These are phyloP conservation scores for Moesziomyces sp. DNA, from an alignment of 1,284 basidiomycete species.

Conservation along the genomic window DNA sequence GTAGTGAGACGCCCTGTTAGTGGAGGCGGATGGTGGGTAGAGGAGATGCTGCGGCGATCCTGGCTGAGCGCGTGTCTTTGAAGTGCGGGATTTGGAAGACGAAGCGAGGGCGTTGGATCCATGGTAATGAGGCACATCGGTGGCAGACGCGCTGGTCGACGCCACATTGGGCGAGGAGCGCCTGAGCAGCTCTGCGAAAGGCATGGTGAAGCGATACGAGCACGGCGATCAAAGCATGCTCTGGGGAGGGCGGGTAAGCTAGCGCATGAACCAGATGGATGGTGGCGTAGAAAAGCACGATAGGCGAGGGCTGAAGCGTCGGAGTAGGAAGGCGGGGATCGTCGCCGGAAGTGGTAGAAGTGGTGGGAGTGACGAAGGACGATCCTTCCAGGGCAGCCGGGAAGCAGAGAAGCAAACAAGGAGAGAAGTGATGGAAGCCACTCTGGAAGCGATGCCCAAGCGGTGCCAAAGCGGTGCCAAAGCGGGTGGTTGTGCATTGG, in stretches of 20 bases:
- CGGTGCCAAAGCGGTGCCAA: too few relatives aligned
- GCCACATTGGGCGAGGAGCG: constrained; percentile 7
- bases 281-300: not conserved
- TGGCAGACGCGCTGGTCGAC: not conserved
- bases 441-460: too few relatives aligned
- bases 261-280: not conserved
- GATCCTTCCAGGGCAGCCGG: too few relatives aligned
- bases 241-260: too few relatives aligned
- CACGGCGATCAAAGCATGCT: not conserved
- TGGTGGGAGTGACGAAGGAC: not conserved
- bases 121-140: constrained; percentile 8
- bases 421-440: too few relatives aligned
- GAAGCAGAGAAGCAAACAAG: too few relatives aligned
- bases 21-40: constrained; percentile 5
- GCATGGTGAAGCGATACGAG: constrained; percentile 15
- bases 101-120: constrained; percentile 7
- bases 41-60: constrained; percentile 7
- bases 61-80: constrained; percentile 7
- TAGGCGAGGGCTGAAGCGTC: not conserved
- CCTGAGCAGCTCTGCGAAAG: constrained; percentile 26
- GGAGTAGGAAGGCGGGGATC: not conserved
- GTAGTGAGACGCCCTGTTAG: constrained; percentile 11
- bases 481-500: too few relatives aligned
- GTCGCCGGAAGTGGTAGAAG: not conserved
- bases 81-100: constrained; percentile 4